Conservation (phyloP, 805 yeast genomes). For the Phaffomyces thermotolerans region DNA sequence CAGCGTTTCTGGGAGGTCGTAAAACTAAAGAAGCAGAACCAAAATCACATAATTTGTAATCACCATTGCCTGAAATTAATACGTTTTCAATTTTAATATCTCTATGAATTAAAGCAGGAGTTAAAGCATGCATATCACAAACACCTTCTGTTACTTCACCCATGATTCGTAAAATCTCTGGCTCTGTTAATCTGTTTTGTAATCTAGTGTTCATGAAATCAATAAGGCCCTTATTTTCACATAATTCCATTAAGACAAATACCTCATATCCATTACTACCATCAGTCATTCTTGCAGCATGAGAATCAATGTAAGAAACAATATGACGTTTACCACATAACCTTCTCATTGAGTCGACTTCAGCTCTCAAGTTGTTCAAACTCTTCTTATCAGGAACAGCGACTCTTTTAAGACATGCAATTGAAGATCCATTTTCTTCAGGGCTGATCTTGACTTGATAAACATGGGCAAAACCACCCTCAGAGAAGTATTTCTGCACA, state of each 20-base stretch:
- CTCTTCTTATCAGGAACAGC: conserved; percentile 87
- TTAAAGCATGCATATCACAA: conserved; percentile 67
- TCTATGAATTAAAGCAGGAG: conserved; percentile 67
- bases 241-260: conserved; percentile 71
- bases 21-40: conserved; percentile 68
- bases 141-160: conserved; percentile 66
- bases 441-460: conserved; percentile 71
- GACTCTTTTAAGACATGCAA: conserved; percentile 90
- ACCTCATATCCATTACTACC: conserved; percentile 59
- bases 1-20: conserved; percentile 54
- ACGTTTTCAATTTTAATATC: conserved; percentile 83
- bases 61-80: conserved; percentile 48
- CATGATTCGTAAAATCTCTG: conserved; percentile 62
- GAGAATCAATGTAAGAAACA: conserved; percentile 90
- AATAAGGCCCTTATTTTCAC: conserved; percentile 66
- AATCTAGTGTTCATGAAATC: conserved; percentile 74
- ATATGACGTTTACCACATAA: conserved; percentile 70
- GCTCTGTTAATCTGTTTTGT: conserved; percentile 57
- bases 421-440: conserved; percentile 40
- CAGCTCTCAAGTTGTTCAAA: conserved; percentile 78
- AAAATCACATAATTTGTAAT: conserved; percentile 71
- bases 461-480: conserved; percentile 96
- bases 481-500: conserved; percentile 66
- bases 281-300: conserved; percentile 67
- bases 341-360: conserved; percentile 95